phyloP scores from a whole-genome alignment of 257 asterid genomes.

The Orobanche coerulescens region DNA sequence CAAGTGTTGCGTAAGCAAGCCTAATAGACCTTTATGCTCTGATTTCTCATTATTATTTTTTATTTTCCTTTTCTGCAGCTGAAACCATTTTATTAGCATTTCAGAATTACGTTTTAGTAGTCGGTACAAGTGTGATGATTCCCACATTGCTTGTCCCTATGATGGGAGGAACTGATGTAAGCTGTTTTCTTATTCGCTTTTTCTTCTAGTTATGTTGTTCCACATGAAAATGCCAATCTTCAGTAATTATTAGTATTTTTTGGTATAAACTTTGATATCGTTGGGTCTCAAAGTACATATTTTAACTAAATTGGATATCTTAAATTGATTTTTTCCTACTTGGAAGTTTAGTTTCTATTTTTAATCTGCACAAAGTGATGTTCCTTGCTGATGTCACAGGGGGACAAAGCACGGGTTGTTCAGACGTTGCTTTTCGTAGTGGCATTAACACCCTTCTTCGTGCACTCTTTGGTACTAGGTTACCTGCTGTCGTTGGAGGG shows the following conservation, averaged over 20 bases:
- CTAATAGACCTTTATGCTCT: not conserved
- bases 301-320: not conserved
- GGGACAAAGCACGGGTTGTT: constrained; percentile 77
- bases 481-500: constrained; percentile 95
- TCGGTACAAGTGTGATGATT: constrained; percentile 87
- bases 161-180: constrained; percentile 96
- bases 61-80: constrained; percentile 40
- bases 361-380: too few species aligned
- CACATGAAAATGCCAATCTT: too few species aligned
- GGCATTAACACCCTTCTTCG: constrained; percentile 90
- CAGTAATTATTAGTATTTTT: not conserved
- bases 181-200: constrained; percentile 19
- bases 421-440: constrained; percentile 78
- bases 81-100: constrained; percentile 74
- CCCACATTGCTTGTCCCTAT: constrained; percentile 68
- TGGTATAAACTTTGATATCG: not conserved
- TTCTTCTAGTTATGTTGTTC: not conserved
- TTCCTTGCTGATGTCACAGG: constrained; percentile 34
- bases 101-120: constrained; percentile 67
- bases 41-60: constrained; percentile 1
- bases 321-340: not conserved
- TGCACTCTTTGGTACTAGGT: constrained; percentile 85
- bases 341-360: too few species aligned
- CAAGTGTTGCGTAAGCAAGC: too few species aligned
- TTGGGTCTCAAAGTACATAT: too few species aligned